Evolutionary conservation across 148 eudicot species (phyloP), one percentile per base, ranked within the genome.

Genomic region (Rhododendron molle): DNA sequence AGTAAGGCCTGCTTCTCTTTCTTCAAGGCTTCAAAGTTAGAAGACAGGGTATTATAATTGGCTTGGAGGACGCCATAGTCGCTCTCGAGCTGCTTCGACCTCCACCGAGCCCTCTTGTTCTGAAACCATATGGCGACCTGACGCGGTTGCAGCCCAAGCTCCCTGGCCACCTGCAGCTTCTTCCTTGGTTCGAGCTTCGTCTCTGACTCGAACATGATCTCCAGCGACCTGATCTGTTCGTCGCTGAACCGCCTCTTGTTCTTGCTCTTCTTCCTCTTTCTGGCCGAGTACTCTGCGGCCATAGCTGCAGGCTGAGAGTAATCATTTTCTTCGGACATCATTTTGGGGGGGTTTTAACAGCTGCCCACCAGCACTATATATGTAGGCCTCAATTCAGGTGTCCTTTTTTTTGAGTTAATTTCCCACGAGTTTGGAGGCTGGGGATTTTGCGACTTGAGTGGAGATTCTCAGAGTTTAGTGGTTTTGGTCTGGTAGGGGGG

Each of bases 81-180:
- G 50, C 65, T 78, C 81, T 94, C 93, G 58, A 94, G 89, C 62
- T 91, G 92, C 90, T 92, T 94, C 5, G 95, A 92, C 86, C 92
- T 94, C 88, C 90, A 93, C 13, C 97, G 88, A 77, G 97, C 97
- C 44, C 97, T 83, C 80, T 92, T 93, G 80, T 94, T 94, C 88
- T 94, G 97, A 46, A 94, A 94, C 97, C 97, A 94, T 34, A 94
- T 94, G 0, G 95, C 95, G n/a, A 94, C 93, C 72, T 94, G 96
- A 18, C 95, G 87, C 0, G 94, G 94, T 23, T 94, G 91, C 69
- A 94, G 80, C 0, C 94, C 95, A 3, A 94, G 89, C 65, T 94
- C 93, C 52, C 83, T 83, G 6, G 95, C 97, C 52, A 93, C 83
- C 85, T 92, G 92, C n/a, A 90, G 80, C 88, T 93, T 94, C 89